These are phyloP conservation scores for Nothophytophthora sp. DNA, from an alignment of 352 stramenopile genomes.

Conservation along the genomic window DNA sequence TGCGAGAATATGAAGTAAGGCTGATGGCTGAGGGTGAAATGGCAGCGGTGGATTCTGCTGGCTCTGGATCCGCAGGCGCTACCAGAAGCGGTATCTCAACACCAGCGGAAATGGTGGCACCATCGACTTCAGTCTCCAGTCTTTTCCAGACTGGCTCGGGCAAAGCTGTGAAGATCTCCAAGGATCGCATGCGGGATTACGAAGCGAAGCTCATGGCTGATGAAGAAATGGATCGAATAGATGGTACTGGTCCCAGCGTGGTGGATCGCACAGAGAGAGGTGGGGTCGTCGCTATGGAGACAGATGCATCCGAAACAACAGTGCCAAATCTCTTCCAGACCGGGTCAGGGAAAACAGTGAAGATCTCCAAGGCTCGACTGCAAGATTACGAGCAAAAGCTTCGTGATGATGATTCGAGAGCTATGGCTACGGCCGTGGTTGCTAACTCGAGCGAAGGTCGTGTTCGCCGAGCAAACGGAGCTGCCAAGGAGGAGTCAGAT, in stretches of 20 bases:
- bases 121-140: too few species aligned
- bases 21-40: slow-evolving; percentile 10
- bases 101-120: too few species aligned
- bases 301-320: background rate
- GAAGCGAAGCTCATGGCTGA: slow-evolving; percentile 1
- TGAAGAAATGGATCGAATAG: background rate
- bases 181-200: slow-evolving; percentile 19
- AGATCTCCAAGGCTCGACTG: slow-evolving; percentile 26
- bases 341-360: slow-evolving; percentile 27
- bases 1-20: slow-evolving; percentile 26
- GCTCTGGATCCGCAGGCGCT: too few species aligned
- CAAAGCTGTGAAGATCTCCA: slow-evolving; percentile 14
- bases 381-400: slow-evolving; percentile 24
- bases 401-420: slow-evolving; percentile 4
- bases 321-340: slow-evolving; percentile 34
- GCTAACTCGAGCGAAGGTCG: too few species aligned
- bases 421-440: too few species aligned
- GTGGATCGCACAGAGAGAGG: too few species aligned
- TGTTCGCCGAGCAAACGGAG: too few species aligned
- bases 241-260: too few species aligned
- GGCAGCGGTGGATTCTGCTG: background rate
- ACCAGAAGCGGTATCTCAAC: too few species aligned
- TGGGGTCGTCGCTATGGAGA: background rate
- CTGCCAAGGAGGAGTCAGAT: too few species aligned
- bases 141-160: slow-evolving; percentile 26